Conservation (phyloP, 495 filamentous ascomycete genomes). For the Chaetomium cochliodes region DNA sequence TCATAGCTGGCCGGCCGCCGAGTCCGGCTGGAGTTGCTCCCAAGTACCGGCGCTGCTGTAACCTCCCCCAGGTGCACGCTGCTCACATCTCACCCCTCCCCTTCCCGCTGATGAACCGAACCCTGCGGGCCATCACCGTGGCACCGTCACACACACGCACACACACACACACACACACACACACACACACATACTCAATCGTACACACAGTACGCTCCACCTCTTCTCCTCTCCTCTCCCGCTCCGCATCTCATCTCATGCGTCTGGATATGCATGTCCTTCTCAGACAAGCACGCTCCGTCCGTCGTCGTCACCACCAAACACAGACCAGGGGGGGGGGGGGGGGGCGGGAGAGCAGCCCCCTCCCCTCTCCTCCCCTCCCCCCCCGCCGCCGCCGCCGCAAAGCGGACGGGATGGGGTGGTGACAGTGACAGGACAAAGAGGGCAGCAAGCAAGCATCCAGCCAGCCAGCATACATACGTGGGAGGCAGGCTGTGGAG, state of each 20-base stretch:
- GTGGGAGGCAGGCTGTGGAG: background rate
- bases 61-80: background rate
- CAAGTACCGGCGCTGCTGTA: constrained; percentile 10
- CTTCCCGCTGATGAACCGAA: background rate
- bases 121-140: background rate
- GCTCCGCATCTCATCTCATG: background rate
- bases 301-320: background rate
- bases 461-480: background rate
- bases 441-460: background rate
- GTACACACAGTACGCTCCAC: background rate
- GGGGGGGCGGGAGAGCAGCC: too few species aligned
- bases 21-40: background rate
- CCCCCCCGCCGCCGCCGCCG: too few species aligned
- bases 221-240: background rate
- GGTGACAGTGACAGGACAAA: background rate
- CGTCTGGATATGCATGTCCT: background rate
- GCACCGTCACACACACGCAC: constrained; percentile 3
- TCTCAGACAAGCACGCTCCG: background rate
- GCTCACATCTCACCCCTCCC: background rate
- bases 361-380: too few species aligned
- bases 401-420: background rate
- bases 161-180: constrained; percentile 7
- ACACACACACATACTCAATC: background rate
- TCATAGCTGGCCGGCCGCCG: background rate
- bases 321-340: too few species aligned